Evolutionary conservation across 1,139 yeast genomes (phyloP), one percentile per base, ranked within the genome.

Genomic region (Yamadazyma kanchanaburiensis): DNA sequence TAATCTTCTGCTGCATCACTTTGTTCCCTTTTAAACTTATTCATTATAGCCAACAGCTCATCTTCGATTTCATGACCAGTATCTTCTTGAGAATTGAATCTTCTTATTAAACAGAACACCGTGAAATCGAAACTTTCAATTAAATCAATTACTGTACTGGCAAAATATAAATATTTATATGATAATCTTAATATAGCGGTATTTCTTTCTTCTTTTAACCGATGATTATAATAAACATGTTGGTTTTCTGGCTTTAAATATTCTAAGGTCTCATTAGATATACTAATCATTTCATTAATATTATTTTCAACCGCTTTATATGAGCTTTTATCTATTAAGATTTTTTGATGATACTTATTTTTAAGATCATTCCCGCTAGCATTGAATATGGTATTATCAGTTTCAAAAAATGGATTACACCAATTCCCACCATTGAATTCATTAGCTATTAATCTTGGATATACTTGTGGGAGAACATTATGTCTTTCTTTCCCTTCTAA

Each of bases 391-490:
- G 61, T 49, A 30, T 65, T 66, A 14, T 44, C 49, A 8, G 69
- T 60, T 5, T 66, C 58, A 40, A 75, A 76, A 43, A 80, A 78
- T 18, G 84, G 84, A 44, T 80, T 81, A 30, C 77, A 70, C 80
- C 86, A 81, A 42, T 79, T 78, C 6, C 87, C 88, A 7, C 87
- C 89, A 44, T 77, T 78, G 49, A 77, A 81, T 34, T 74, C 79
- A 27, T 77, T 75, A 21, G 68, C 61, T 6, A 81, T 53, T 45
- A 80, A 78, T 35, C 91, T 60, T n/a, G 89, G 85, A 42, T 78
- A 74, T 2, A 77, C 59, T 48, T 80, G 81, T 0, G 89, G 89
- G 16, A 81, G 46, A 10, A 60, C 35, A 26, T 69, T 58, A 38
- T 48, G 55, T 18, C 72, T 44, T 23, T 58, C 68, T 30, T 55